These are phyloP conservation scores for Aspergillus pseudonomiae DNA, from an alignment of 2,329 filamentous ascomycete species.

Conservation along the genomic window DNA sequence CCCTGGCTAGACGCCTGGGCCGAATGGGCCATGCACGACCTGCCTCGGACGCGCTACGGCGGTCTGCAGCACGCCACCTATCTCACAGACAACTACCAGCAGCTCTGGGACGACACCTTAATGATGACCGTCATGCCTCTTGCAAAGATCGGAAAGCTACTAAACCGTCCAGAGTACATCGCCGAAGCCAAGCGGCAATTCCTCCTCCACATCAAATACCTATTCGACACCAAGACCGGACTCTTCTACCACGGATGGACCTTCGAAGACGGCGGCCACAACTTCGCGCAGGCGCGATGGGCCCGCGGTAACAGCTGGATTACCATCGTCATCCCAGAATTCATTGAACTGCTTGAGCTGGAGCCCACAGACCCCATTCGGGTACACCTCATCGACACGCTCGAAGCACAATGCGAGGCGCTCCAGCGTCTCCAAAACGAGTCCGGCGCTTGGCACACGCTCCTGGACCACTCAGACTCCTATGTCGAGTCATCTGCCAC, in stretches of 20 bases:
- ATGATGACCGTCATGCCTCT: slow-evolving; percentile 87
- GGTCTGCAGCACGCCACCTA: slow-evolving; percentile 79
- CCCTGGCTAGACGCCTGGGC: slow-evolving; percentile 81
- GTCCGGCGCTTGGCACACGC: slow-evolving; percentile 72
- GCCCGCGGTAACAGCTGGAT: slow-evolving; percentile 67
- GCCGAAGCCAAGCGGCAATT: slow-evolving; percentile 79
- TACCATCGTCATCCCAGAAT: slow-evolving; percentile 81
- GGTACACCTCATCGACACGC: slow-evolving; percentile 52
- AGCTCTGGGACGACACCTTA: slow-evolving; percentile 82
- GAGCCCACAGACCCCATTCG: slow-evolving; percentile 63
- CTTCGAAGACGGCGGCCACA: slow-evolving; percentile 67
- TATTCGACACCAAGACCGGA: slow-evolving; percentile 71
- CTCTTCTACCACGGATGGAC: slow-evolving; percentile 84
- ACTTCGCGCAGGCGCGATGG: slow-evolving; percentile 60
- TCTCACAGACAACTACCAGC: slow-evolving; percentile 68
- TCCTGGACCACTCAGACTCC: slow-evolving; percentile 72
- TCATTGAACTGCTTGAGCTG: slow-evolving; percentile 72
- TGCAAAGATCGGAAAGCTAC: slow-evolving; percentile 74
- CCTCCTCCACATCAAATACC: slow-evolving; percentile 75
- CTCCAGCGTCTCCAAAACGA: slow-evolving; percentile 62
- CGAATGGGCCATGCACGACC: slow-evolving; percentile 79
- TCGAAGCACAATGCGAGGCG: slow-evolving; percentile 70
- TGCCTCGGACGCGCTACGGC: slow-evolving; percentile 70
- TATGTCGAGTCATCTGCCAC: slow-evolving; percentile 78
- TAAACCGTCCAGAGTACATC: slow-evolving; percentile 71